Evolutionary conservation across 495 filamentous ascomycete genomes (phyloP).

Genomic region (Neurospora sp.): DNA sequence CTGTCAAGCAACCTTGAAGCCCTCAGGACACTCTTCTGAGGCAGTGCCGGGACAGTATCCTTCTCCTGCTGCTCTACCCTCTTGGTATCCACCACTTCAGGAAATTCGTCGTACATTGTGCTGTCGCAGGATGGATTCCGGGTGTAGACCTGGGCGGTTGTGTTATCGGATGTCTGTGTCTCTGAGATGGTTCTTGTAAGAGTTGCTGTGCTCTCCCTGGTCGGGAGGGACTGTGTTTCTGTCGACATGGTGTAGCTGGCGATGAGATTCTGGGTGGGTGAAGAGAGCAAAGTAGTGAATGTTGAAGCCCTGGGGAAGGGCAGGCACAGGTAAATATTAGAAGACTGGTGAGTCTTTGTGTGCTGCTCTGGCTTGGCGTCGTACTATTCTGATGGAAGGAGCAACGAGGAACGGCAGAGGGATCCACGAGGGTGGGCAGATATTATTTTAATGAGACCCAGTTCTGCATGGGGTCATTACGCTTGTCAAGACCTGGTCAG

Average conservation of each 20-base stretch:
- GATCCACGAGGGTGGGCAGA: not conserved
- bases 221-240: not conserved
- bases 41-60: constrained; percentile 10
- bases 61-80: not conserved
- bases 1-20: constrained; percentile 31
- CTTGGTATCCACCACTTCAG: constrained; percentile 15
- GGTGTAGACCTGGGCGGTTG: not conserved
- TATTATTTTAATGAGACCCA: not conserved
- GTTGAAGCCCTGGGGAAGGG: not conserved
- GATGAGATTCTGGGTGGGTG: not conserved
- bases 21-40: constrained; percentile 34
- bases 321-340: not conserved
- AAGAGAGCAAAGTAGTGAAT: not conserved
- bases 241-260: not conserved
- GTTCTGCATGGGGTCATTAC: not conserved
- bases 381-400: not conserved
- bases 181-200: not conserved
- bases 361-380: not conserved
- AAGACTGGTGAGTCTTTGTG: not conserved
- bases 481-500: not conserved
- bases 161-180: not conserved
- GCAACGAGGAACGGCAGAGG: not conserved
- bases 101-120: constrained; percentile 18
- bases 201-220: not conserved
- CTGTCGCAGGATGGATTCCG: constrained; percentile 8